Evolutionary conservation across 192 early-diverging fungal genomes (phyloP), one percentile per base, ranked within the genome.

Genomic region (Geranomyces variabilis): DNA sequence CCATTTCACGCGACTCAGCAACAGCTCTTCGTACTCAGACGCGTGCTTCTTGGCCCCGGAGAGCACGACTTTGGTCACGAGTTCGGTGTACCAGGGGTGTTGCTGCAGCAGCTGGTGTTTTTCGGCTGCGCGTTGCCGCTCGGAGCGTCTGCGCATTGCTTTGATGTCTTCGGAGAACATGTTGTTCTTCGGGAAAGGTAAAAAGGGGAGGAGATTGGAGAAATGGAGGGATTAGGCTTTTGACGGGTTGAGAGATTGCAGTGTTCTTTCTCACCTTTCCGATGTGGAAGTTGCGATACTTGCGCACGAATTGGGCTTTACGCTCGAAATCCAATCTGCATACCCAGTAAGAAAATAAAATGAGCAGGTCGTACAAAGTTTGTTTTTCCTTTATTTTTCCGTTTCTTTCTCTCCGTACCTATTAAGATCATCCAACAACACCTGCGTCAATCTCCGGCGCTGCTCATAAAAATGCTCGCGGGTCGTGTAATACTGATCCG

Each of bases 41-140:
- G 74, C 47, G 10, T 77, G 33, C 28, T 65, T 57, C 44, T 70
- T 71, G 14, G 71, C 73, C 31, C 82, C 74, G 57, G 49, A 79
- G 21, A 76, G 36, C 26, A 84, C 67, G 34, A 87, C 79, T 61
- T 83, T 86, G 45, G 63, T 77, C 26, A 86, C 53, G 31, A 87
- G 73, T 28, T 87, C 85, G 47, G 55, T 75, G 63, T 77, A 87
- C 85, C 85, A 87, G n/a, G 84, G 78, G 67, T 87, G 85, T 48
- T 56, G 59, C 9, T 61, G 63, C 6, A 86, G 53, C 13, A 79
- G 48, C 21, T 34, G 43, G 29, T 19, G 30, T 41, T 75, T 67
- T 60, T 70, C 78, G 8, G 53, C 49, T 14, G 26, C 19, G 28
- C 73, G 70, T 45, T 79, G 66, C 9, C 45, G 64, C 14, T 62